Conservation (phyloP, 768 basidiomycete species). For the Lactarius hengduanensis region DNA sequence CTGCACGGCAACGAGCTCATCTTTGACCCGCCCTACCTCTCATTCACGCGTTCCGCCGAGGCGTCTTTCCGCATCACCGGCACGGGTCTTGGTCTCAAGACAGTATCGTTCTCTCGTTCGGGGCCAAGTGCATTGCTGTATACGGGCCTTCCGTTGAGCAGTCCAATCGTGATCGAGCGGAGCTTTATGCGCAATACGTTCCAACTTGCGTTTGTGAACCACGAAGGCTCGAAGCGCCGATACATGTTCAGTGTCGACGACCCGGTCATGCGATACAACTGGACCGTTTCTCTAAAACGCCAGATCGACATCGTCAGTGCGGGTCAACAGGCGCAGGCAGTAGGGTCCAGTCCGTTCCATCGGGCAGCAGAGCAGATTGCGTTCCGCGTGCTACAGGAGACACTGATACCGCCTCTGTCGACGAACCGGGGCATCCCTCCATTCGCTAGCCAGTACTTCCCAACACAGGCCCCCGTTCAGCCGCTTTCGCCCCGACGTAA, state of each 20-base stretch:
- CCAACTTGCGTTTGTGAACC: slow-evolving; percentile 81
- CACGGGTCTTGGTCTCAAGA: slow-evolving; percentile 76
- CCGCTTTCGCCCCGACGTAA: slow-evolving; percentile 33
- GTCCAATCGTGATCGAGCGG: slow-evolving; percentile 76
- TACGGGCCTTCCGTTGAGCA: slow-evolving; percentile 75
- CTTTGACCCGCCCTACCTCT: slow-evolving; percentile 84
- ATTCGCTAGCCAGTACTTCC: slow-evolving; percentile 39
- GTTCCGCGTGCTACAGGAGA: slow-evolving; percentile 83
- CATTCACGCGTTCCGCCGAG: slow-evolving; percentile 73
- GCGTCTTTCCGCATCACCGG: slow-evolving; percentile 91
- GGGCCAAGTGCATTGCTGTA: slow-evolving; percentile 85
- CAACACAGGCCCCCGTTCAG: slow-evolving; percentile 26
- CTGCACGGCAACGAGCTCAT: slow-evolving; percentile 83
- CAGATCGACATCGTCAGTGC: slow-evolving; percentile 56
- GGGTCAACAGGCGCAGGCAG: slow-evolving; percentile 30
- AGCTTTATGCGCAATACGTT: slow-evolving; percentile 98
- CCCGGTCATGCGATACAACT: slow-evolving; percentile 68
- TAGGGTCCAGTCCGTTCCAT: slow-evolving; percentile 45
- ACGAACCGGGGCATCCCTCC: slow-evolving; percentile 16
- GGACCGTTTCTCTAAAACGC: slow-evolving; percentile 65
- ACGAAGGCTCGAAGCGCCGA: slow-evolving; percentile 64
- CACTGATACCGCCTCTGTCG: slow-evolving; percentile 51
- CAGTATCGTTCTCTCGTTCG: slow-evolving; percentile 78
- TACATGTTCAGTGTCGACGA: slow-evolving; percentile 97
- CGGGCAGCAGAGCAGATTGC: slow-evolving; percentile 73